Evolutionary conservation across 2,329 filamentous ascomycete genomes (phyloP).

Genomic region (Cytospora piceae): DNA sequence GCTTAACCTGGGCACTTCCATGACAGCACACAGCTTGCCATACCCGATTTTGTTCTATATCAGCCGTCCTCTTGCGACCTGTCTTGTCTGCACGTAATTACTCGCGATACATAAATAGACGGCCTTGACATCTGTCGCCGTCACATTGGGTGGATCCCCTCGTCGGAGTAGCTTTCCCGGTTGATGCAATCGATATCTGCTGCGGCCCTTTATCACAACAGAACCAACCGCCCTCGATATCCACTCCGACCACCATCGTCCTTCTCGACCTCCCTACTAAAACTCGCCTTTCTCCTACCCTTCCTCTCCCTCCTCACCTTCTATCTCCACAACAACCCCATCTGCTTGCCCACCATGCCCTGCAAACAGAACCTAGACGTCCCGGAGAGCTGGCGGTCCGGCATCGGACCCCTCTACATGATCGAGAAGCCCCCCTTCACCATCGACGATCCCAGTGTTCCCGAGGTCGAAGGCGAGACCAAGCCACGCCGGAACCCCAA

Average conservation of each 20-base stretch:
- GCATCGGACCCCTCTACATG: conserved; percentile 58
- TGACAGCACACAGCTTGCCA: too few relatives aligned
- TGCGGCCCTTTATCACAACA: conserved; percentile 3
- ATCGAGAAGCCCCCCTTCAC: conserved; percentile 75
- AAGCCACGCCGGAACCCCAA: conserved; percentile 76
- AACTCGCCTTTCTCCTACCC: conserved; percentile 16
- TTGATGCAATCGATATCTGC: conserved; percentile 13
- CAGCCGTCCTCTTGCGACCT: too few relatives aligned
- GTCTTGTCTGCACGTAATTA: too few relatives aligned
- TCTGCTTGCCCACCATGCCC: conserved; percentile 37
- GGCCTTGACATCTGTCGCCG: not conserved
- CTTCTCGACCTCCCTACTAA: conserved; percentile 14
- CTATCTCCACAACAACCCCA: not conserved
- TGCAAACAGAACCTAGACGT: conserved; percentile 39
- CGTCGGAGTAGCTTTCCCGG: conserved; percentile 9
- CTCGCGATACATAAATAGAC: too few relatives aligned
- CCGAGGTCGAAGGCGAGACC: conserved; percentile 78
- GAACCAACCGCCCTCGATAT: conserved; percentile 3
- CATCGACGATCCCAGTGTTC: conserved; percentile 69
- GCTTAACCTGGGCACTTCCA: too few relatives aligned
- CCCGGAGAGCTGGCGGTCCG: conserved; percentile 34
- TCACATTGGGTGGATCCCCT: conserved; percentile 13
- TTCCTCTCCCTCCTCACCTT: conserved; percentile 16
- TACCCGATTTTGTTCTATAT: too few relatives aligned
- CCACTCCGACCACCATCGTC: conserved; percentile 1